These are phyloP conservation scores for Aspergillus diversus DNA, from an alignment of 495 filamentous ascomycete genomes.

Conservation along the genomic window DNA sequence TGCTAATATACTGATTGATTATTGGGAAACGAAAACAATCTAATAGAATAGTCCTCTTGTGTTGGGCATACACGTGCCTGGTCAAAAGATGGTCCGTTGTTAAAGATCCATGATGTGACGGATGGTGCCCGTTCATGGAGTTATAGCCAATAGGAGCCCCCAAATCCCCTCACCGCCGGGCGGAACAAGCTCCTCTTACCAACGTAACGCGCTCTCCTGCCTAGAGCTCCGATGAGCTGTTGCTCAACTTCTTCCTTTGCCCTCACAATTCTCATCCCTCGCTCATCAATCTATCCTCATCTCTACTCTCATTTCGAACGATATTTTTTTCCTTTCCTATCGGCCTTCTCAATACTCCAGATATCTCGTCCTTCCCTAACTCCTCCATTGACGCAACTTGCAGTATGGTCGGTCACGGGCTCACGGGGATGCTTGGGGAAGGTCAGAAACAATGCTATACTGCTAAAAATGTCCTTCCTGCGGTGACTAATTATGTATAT, in stretches of 20 bases:
- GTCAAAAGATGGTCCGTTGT: too few relatives aligned
- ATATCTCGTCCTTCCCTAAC: not conserved
- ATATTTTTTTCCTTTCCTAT: slow-evolving; percentile 8
- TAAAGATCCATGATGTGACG: too few relatives aligned
- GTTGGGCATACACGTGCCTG: too few relatives aligned
- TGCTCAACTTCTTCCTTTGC: slow-evolving; percentile 25
- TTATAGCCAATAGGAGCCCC: slow-evolving; percentile 29
- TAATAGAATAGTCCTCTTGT: too few relatives aligned
- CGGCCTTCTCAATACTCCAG: slow-evolving; percentile 1
- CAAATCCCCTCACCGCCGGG: slow-evolving; percentile 41
- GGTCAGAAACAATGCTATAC: slow-evolving; percentile 52
- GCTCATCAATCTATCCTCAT: slow-evolving; percentile 9
- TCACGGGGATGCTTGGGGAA: slow-evolving; percentile 71
- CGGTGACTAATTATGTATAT: slow-evolving; percentile 29
- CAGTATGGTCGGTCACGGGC: slow-evolving; percentile 54
- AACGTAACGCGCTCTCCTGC: slow-evolving; percentile 31
- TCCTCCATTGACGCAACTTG: slow-evolving; percentile 6
- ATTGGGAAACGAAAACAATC: too few relatives aligned
- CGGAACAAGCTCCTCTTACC: slow-evolving; percentile 42
- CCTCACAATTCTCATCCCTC: slow-evolving; percentile 14
- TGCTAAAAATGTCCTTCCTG: slow-evolving; percentile 3
- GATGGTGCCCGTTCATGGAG: not conserved
- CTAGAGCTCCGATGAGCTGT: slow-evolving; percentile 39
- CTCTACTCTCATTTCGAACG: not conserved
- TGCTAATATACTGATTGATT: too few relatives aligned